Conservation (phyloP, 177 flowering plant genomes). For the Vitis hybrid region DNA sequence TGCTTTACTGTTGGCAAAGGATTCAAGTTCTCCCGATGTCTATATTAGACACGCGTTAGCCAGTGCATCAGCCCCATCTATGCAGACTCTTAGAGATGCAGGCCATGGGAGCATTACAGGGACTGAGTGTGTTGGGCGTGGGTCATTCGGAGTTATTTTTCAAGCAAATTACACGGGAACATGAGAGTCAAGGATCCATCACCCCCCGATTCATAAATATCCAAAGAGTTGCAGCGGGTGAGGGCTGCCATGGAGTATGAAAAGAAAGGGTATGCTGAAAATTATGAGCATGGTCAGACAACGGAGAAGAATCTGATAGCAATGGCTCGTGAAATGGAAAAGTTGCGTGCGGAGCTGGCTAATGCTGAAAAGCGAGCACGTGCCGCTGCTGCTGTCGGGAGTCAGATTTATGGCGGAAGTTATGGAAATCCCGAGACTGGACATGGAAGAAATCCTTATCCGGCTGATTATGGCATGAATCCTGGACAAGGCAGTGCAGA, state of each 20-base stretch:
- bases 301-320: constrained; percentile 63
- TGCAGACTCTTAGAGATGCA: no score
- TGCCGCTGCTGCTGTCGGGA: constrained; percentile 51
- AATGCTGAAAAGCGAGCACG: constrained; percentile 67
- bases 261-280: constrained; percentile 50
- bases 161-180: no score
- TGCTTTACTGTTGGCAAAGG: no score
- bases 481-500: constrained; percentile 1
- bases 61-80: no score
- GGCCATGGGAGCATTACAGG: no score
- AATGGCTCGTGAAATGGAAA: constrained; percentile 58
- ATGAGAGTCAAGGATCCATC: no score
- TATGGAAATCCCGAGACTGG: constrained; percentile 4
- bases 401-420: constrained; percentile 25
- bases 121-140: no score
- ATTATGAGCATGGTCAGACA: constrained; percentile 48
- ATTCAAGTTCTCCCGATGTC: no score
- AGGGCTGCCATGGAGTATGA: constrained; percentile 83
- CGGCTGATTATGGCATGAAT: constrained; percentile 9
- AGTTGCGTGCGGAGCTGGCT: constrained; percentile 57
- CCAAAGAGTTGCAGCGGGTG: no score
- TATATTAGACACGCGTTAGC: no score
- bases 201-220: no score
- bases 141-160: no score
- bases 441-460: constrained; percentile 4